A percentile compares a stretch with the other conserved stretches of the same genome.
Conservation (phyloP, 2,329 filamentous ascomycete genomes). For the Fusarium heterosporum region DNA sequence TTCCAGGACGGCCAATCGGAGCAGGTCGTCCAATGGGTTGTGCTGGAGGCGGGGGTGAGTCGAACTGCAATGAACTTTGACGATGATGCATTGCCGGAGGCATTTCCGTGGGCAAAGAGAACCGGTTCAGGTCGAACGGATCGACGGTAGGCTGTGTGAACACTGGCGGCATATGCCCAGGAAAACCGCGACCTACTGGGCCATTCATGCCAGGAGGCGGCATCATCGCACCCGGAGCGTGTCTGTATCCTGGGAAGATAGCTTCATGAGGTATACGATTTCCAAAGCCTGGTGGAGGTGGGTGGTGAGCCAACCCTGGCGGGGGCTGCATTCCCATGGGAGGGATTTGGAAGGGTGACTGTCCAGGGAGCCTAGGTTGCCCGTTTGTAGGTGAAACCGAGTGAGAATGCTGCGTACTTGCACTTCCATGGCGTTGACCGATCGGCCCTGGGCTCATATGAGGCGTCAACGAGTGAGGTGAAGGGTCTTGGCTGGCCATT, state of each 20-base stretch:
- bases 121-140: conserved; percentile 50
- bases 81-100: conserved; percentile 71
- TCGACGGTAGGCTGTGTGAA: conserved; percentile 50
- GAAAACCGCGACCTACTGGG: conserved; percentile 58
- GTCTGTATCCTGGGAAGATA: conserved; percentile 62
- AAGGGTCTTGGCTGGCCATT: conserved; percentile 66
- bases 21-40: conserved; percentile 85
- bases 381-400: conserved; percentile 69
- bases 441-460: conserved; percentile 75
- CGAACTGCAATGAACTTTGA: conserved; percentile 78
- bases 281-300: conserved; percentile 63
- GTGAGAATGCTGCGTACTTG: conserved; percentile 51
- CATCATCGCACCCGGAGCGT: conserved; percentile 59
- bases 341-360: conserved; percentile 64
- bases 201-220: conserved; percentile 65
- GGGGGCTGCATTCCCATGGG: conserved; percentile 65
- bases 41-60: conserved; percentile 65
- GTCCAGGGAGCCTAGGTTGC: conserved; percentile 52
- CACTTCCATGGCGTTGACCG: conserved; percentile 73
- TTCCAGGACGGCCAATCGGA: conserved; percentile 89
- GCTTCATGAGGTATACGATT: conserved; percentile 68
- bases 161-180: conserved; percentile 53
- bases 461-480: conserved; percentile 71
- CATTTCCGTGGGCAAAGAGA: conserved; percentile 50
- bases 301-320: conserved; percentile 53